phyloP scores from a whole-genome alignment of 768 basidiomycete species.

The Gyrodon lividus region DNA sequence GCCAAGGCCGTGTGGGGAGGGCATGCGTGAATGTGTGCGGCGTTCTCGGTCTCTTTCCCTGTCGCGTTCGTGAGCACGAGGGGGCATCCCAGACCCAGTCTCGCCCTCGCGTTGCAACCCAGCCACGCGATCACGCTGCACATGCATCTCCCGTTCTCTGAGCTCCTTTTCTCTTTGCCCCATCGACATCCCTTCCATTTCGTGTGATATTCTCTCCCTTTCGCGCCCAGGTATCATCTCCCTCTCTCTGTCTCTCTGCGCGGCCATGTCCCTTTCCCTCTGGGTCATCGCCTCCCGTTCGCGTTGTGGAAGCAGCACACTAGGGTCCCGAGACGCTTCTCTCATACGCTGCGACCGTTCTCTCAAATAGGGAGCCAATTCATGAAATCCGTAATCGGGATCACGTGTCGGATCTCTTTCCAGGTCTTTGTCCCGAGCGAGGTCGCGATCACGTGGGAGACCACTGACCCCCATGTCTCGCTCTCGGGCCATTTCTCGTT shows the following conservation, averaged over 20 bases:
- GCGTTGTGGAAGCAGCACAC: slow-evolving; percentile 20
- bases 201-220: slow-evolving; percentile 23
- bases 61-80: slow-evolving; percentile 28
- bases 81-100: slow-evolving; percentile 22
- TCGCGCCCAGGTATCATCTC: slow-evolving; percentile 19
- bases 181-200: slow-evolving; percentile 22
- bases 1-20: slow-evolving; percentile 21
- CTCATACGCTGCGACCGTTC: slow-evolving; percentile 19
- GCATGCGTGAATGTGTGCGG: slow-evolving; percentile 25
- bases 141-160: slow-evolving; percentile 27
- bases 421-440: slow-evolving; percentile 22
- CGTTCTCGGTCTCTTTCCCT: slow-evolving; percentile 32
- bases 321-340: slow-evolving; percentile 19
- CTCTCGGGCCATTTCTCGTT: slow-evolving; percentile 24
- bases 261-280: slow-evolving; percentile 20
- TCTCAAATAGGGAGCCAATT: slow-evolving; percentile 19
- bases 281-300: slow-evolving; percentile 15
- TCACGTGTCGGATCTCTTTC: slow-evolving; percentile 25
- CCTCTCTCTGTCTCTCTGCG: slow-evolving; percentile 27
- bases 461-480: slow-evolving; percentile 19
- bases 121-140: slow-evolving; percentile 26
- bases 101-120: slow-evolving; percentile 23
- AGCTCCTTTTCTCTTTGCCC: slow-evolving; percentile 26
- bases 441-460: slow-evolving; percentile 20
- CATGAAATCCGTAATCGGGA: slow-evolving; percentile 22